A percentile compares a stretch with the other conserved stretches of the same genome.
These are phyloP conservation scores for Colletotrichum acutatum DNA, from an alignment of 2,329 filamentous ascomycete genomes.

Conservation along the genomic window DNA sequence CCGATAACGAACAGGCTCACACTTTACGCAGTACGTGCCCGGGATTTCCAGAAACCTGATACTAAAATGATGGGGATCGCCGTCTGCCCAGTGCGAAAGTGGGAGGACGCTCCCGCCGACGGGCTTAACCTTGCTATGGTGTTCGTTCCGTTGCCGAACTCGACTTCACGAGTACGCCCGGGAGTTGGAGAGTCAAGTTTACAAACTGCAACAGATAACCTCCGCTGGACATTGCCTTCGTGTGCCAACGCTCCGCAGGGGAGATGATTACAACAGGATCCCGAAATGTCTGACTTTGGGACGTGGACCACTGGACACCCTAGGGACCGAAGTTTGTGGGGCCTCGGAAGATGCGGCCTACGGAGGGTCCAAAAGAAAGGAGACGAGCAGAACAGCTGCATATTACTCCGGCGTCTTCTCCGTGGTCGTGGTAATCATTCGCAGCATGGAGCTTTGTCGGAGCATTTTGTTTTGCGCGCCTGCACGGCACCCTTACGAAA, in stretches of 20 bases:
- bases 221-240: background rate
- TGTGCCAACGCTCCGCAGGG: too few species aligned
- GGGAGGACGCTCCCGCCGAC: background rate
- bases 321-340: slow-evolving; percentile 11
- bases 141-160: background rate
- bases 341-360: slow-evolving; percentile 24
- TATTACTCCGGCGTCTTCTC: slow-evolving; percentile 1
- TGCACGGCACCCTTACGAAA: slow-evolving; percentile 15
- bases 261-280: background rate
- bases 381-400: background rate
- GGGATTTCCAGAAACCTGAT: slow-evolving; percentile 8
- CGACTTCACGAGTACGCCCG: background rate
- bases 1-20: slow-evolving; percentile 13
- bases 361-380: slow-evolving; percentile 7
- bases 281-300: background rate
- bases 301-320: background rate
- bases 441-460: background rate
- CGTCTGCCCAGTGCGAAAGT: slow-evolving; percentile 6
- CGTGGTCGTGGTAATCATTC: slow-evolving; percentile 14
- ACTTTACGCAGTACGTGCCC: background rate
- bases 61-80: slow-evolving; percentile 14
- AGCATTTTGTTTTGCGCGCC: slow-evolving; percentile 1
- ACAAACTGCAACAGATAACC: background rate
- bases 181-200: background rate
- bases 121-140: background rate